Evolutionary conservation across 139 green algal species (phyloP), one percentile per base, ranked within the genome.

Genomic region (Tetradesmus lagerheimii): DNA sequence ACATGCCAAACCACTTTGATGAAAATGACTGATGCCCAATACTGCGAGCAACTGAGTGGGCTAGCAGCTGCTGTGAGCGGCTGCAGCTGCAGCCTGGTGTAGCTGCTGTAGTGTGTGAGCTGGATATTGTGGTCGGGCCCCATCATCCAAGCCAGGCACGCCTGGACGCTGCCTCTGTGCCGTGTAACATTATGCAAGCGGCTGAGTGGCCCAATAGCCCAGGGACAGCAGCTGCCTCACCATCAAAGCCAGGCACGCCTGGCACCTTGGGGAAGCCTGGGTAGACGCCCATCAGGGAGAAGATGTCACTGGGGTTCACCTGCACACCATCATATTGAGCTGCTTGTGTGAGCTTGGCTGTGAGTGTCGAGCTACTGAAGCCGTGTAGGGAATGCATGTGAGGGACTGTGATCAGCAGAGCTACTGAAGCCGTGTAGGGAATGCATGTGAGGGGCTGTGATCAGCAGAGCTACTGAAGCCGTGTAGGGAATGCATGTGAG

Each of bases 231-330:
- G 74, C 37, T 47, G 23, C 5, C 85, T 77, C 20, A 89, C 85
- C 85, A 74, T 89, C 85, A 76, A 89, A 89, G 31, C 85, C 85
- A 18, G 85, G 85, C 6, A 89, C 85, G 27, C 38, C 85, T 38
- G 85, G 85, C 29, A 89, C 23, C 45, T 80, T 89, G 6, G 27
- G 34, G 71, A 89, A 89, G 8, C 74, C 85, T 50, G 85, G 85
- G 67, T 89, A 89, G 1, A 89, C 71, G 25, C 85, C 85, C 71
- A 84, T 81, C 2, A 74, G 47, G 1, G 43, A 77, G 38, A 89
- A 89, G 18, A 89, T n/a, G 31, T 84, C 85, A 89, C 80, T 85
- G 25, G 41, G 53, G 79, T 34, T 45, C 25, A 43, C 25, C 50
- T 35, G n/a, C 27, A 82, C 12, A n/a, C 41, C 76, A 45, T 39